A percentile compares a stretch with the other conserved stretches of the same genome.
phyloP scores from a whole-genome alignment of 805 yeast genomes.

The Candida peoriensis region DNA sequence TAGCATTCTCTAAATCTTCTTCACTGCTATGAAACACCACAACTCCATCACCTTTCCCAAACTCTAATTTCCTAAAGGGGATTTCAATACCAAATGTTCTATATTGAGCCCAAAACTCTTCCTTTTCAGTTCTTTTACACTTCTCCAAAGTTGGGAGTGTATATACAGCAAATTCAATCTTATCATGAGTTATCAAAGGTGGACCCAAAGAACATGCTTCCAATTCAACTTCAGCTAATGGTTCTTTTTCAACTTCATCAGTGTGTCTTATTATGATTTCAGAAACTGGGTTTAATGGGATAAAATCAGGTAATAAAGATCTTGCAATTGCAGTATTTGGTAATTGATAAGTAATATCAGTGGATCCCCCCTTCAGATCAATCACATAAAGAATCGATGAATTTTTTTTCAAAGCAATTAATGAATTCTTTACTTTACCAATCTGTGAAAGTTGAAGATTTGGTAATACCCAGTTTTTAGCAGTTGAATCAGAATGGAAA shows the following conservation, averaged over 20 bases:
- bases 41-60: conserved; percentile 15
- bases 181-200: conserved; percentile 12
- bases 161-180: conserved; percentile 14
- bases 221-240: conserved; percentile 49
- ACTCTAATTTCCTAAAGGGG: conserved; percentile 6
- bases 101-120: neutral
- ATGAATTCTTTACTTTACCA: conserved; percentile 2
- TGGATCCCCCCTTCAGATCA: conserved; percentile 21
- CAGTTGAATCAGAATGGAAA: conserved; percentile 33
- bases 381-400: conserved; percentile 17
- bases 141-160: neutral
- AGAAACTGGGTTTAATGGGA: conserved; percentile 11
- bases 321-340: conserved; percentile 29
- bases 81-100: conserved; percentile 9
- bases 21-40: conserved; percentile 15
- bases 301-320: conserved; percentile 22
- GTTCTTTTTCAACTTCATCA: conserved; percentile 17
- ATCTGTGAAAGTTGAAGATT: conserved; percentile 9
- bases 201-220: conserved; percentile 39
- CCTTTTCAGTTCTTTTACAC: neutral
- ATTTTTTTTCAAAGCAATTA: conserved; percentile 3
- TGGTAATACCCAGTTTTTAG: conserved; percentile 22
- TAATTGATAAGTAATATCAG: conserved; percentile 34
- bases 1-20: conserved; percentile 15
- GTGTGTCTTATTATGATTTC: conserved; percentile 19